A percentile compares a stretch with the other conserved stretches of the same genome.
Evolutionary conservation across 371 early-diverging fungal genomes (phyloP).

Genomic region (Dichotomocladium elegans): DNA sequence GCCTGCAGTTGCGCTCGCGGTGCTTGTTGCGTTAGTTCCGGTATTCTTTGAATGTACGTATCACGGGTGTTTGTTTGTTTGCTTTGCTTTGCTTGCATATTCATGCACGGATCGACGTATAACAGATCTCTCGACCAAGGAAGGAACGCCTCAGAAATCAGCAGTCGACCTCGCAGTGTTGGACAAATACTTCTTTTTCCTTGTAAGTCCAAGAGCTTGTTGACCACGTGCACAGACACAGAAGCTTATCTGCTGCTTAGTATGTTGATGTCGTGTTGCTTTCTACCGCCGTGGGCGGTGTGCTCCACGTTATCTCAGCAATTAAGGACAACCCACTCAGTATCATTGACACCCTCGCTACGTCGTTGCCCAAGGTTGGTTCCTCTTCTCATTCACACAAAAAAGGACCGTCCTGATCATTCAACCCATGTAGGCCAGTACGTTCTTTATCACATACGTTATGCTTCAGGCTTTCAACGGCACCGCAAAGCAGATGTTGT

Average conservation of each 20-base stretch:
- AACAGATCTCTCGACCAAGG: constrained; percentile 53
- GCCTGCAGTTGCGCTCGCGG: constrained; percentile 68
- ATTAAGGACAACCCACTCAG: constrained; percentile 43
- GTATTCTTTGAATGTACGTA: constrained; percentile 52
- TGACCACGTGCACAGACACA: too few relatives aligned
- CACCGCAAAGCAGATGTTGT: constrained; percentile 64
- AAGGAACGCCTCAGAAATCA: constrained; percentile 63
- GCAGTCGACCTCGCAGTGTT: constrained; percentile 57
- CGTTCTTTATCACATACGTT: constrained; percentile 80
- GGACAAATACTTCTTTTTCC: constrained; percentile 74
- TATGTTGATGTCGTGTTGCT: constrained; percentile 78
- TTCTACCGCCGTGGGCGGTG: constrained; percentile 67
- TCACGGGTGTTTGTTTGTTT: too few relatives aligned
- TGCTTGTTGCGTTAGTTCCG: constrained; percentile 71
- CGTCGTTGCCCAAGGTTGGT: constrained; percentile 62
- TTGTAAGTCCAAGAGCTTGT: too few relatives aligned
- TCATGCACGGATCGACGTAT: neutral
- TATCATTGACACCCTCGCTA: constrained; percentile 48
- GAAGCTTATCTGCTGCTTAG: too few relatives aligned
- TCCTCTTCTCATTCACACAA: neutral
- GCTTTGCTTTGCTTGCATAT: neutral
- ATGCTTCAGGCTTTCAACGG: constrained; percentile 68
- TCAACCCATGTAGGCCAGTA: constrained; percentile 9
- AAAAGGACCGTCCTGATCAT: neutral
- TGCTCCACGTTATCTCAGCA: constrained; percentile 40